Base-by-base conservation (phyloP, 2,329 filamentous ascomycete species). In the Clonostachys chloroleuca region DNA sequence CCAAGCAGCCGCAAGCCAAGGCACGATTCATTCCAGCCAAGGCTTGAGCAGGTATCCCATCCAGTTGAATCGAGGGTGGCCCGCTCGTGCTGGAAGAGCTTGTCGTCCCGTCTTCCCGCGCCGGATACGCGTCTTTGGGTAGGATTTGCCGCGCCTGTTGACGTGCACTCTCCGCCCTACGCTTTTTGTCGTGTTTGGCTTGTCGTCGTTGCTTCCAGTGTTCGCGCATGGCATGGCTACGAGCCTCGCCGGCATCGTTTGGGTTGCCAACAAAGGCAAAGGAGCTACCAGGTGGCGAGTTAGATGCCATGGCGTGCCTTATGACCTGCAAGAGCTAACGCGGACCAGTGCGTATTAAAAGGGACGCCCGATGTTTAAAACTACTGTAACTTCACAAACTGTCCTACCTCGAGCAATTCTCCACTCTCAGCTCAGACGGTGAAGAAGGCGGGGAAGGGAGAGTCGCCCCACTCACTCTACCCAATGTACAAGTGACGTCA, bases 191-290 rank as follows among this genome's bases (percentile, higher is more conserved):
- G 49, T 37, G 42, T 12, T 44, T 52, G 40, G 35, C 47, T 2
- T 47, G 49, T n/a, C 57, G 57, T 30, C 63, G 56, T 39, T 58
- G 54, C 44, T 57, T 60, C 65, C 65, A 67, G 46, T 66, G 60
- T 46, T 61, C 61, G 4, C 59, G 52, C 63, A 67, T 67, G 12
- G 63, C 64, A 61, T 68, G 64, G 48, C 61, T 67, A 30, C 62
- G 46, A 2, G 30, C 40, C 36, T 39, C 36, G 36, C 36, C 36
- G 16, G 36, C 9, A 10, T 39, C 36, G 36, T 39, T 17, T 17
- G 36, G 16, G 36, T 39, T 39, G 12, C 16, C 36, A 14, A 17
- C 36, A 13, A 39, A 39, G 36, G 36, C 36, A 39, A 39, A 39
- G 36, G 36, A 39, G 14, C 13, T 39, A 7, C 36, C 14, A 39